These are phyloP conservation scores for Plasmodium inui DNA, from an alignment of 169 alveolate species.

Conservation along the genomic window DNA sequence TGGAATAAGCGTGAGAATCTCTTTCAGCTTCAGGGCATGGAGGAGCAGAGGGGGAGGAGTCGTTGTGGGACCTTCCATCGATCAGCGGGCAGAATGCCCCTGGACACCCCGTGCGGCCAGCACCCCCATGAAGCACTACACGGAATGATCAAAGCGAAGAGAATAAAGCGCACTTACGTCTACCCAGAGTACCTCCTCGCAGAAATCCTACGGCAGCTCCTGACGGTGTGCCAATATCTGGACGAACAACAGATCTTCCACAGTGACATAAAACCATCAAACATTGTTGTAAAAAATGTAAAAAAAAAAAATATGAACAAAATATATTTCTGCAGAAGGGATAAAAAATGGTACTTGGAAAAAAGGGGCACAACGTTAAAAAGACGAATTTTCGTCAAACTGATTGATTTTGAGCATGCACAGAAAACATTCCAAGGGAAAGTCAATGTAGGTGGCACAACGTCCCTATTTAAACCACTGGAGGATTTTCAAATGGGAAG, in stretches of 20 bases:
- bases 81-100: neutral
- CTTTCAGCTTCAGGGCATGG: slow-evolving; percentile 22
- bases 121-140: neutral
- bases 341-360: slow-evolving; percentile 27
- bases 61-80: neutral
- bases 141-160: neutral
- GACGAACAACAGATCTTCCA: slow-evolving; percentile 14
- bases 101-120: neutral
- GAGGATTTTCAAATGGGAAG: slow-evolving; percentile 42
- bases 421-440: slow-evolving; percentile 24
- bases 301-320: slow-evolving; percentile 34
- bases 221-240: slow-evolving; percentile 25
- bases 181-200: slow-evolving; percentile 65
- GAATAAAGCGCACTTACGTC: neutral
- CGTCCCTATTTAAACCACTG: slow-evolving; percentile 50
- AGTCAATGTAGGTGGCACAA: slow-evolving; percentile 61
- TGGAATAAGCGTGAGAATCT: slow-evolving; percentile 24
- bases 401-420: slow-evolving; percentile 52
- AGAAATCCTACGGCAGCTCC: slow-evolving; percentile 48
- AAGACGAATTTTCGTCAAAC: slow-evolving; percentile 12
- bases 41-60: neutral
- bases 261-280: slow-evolving; percentile 70
- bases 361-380: slow-evolving; percentile 24
- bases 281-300: slow-evolving; percentile 39
- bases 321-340: slow-evolving; percentile 18